Base-by-base conservation (phyloP, 148 eudicot genomes). In the Persicaria tinctoria region DNA sequence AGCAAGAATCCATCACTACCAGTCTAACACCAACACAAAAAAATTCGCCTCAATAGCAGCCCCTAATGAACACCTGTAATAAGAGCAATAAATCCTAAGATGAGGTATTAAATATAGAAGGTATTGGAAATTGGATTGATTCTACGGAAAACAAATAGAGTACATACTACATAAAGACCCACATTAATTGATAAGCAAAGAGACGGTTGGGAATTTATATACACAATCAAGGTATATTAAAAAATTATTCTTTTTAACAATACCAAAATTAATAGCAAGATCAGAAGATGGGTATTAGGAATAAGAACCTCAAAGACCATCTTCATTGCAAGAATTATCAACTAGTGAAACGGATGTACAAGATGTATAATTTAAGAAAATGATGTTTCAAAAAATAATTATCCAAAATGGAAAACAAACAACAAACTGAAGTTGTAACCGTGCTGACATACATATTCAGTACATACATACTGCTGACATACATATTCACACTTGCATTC, bases 1-100 rank as follows among this genome's bases (percentile, higher is more conserved):
- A 80, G 76, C 84, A 88, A 76, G 88, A 81, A 81, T 87, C 96
- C 98, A 93, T 93, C 76, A 12, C 70, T 50, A n/a, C n/a, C n/a
- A n/a, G n/a, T n/a, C n/a, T n/a, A 60, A 27, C 9, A 77, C 74
- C 76, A 72, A 76, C 74, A 46, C 74, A 27, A 48, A 68, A 68
- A 38, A 16, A 2, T 10, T 68, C 5, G 46, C 71, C 48, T 46
- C 17, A n/a, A 8, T 6, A 60, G 38, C 27, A 60, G 66, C 66
- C 66, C 4, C 9, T 68, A 38, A 11, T 46, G 55, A 48, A 47
- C 7, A 0, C 38, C 47, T 11, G 32, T 56, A 81, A 64, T 51
- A 71, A 78, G 70, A 66, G 49, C 23, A 53, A 12, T 32, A 32
- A 32, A 32, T 60, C 68, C 75, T 38, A 51, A 64, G 62, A 76